Evolutionary conservation across 1,284 basidiomycete genomes (phyloP).

Genomic region (Tremellales sp.): DNA sequence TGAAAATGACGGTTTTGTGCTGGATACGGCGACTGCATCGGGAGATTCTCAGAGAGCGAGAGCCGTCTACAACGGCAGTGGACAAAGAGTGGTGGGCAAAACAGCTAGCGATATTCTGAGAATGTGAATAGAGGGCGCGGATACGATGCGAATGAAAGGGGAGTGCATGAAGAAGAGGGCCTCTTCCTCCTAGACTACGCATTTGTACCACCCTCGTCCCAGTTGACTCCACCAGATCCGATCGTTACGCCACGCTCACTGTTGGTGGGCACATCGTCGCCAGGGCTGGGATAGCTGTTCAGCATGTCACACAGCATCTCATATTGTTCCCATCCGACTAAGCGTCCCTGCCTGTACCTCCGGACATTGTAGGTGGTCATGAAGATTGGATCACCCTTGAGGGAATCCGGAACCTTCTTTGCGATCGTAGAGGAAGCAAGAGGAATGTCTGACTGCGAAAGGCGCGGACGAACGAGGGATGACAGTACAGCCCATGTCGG

Average conservation of each 20-base stretch:
- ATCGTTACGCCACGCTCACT: not conserved
- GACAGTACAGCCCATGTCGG: no score
- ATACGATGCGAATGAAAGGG: not conserved
- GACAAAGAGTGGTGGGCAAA: conserved; percentile 27
- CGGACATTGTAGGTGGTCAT: no score
- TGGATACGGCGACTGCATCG: conserved; percentile 27
- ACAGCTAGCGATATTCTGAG: conserved; percentile 42
- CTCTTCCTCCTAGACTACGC: not conserved
- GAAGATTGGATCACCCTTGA: no score
- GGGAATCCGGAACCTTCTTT: no score
- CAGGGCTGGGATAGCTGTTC: not conserved
- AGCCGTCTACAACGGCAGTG: not conserved
- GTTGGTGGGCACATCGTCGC: not conserved
- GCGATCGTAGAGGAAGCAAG: no score
- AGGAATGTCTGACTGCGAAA: no score
- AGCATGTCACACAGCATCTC: not conserved
- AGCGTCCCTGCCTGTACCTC: conserved; percentile 9
- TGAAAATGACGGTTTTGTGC: conserved; percentile 39
- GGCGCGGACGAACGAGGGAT: no score
- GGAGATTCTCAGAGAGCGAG: not conserved
- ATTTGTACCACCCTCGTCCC: not conserved
- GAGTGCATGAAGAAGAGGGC: not conserved
- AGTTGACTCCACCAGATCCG: not conserved
- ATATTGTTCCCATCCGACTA: conserved; percentile 4
- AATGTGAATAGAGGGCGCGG: conserved; percentile 19